These are phyloP conservation scores for Echinochloa phyllopogon DNA, from an alignment of 176 grass and related monocot genomes.

Conservation along the genomic window DNA sequence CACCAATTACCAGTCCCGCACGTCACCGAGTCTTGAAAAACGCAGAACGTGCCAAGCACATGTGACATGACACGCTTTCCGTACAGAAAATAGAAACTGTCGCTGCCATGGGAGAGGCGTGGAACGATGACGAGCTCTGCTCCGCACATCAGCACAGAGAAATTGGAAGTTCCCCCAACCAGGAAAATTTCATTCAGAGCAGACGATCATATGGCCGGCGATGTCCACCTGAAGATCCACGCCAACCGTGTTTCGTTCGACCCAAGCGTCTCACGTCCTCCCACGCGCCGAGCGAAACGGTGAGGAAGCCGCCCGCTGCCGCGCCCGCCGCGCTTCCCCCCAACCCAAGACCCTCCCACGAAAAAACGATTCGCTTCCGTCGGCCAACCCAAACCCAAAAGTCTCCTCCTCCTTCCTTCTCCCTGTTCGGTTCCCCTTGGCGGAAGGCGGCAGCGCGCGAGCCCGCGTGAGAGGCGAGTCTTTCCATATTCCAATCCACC, in stretches of 20 bases:
- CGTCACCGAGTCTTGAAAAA: not conserved
- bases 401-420: not conserved
- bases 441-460: not conserved
- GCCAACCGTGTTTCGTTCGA: no score
- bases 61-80: not conserved
- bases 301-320: not conserved
- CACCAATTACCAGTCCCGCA: not conserved
- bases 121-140: not conserved
- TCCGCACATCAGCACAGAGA: not conserved
- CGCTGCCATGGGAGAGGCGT: not conserved
- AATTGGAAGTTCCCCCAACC: not conserved
- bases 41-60: not conserved
- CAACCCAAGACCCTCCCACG: not conserved
- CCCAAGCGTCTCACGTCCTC: no score
- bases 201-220: not conserved
- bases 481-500: conserved; percentile 33
- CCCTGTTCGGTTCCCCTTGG: conserved; percentile 35
- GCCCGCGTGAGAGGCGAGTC: not conserved
- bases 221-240: no score
- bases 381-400: not conserved
- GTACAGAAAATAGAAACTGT: not conserved
- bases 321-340: not conserved
- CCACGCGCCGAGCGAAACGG: not conserved
- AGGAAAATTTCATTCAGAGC: not conserved
- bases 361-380: not conserved